Percentiles rank a stretch among this genome's conserved stretches.
Conservation (phyloP, 2,329 filamentous ascomycete genomes). For the Dothiorella sarmentorum region DNA sequence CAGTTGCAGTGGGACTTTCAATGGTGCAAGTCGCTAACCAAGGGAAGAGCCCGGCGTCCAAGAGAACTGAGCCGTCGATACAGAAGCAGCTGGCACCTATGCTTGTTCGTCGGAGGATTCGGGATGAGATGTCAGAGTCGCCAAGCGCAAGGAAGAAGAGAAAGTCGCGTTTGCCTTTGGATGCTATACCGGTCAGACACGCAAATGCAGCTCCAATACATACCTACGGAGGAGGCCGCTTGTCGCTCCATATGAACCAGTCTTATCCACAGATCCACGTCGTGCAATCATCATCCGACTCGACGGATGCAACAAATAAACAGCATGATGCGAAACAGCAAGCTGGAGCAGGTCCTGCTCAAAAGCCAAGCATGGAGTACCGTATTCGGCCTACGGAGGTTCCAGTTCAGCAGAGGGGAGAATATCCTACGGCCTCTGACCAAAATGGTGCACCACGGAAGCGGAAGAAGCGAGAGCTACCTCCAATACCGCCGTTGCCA, state of each 20-base stretch:
- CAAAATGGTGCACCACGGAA: not conserved
- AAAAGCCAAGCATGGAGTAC: not conserved
- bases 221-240: not conserved
- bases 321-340: not conserved
- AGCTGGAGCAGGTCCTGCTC: too few relatives aligned
- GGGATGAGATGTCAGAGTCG: not conserved
- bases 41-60: not conserved
- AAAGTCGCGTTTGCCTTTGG: not conserved
- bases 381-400: not conserved
- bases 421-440: not conserved
- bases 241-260: conserved; percentile 3
- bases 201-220: not conserved
- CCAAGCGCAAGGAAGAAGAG: not conserved
- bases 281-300: not conserved
- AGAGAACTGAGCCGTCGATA: not conserved
- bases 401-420: not conserved
- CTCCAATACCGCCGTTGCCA: not conserved
- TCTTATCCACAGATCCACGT: conserved; percentile 10
- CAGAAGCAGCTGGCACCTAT: not conserved
- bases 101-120: not conserved
- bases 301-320: not conserved
- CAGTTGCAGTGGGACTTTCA: too few relatives aligned
- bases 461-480: not conserved
- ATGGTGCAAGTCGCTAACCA: not conserved
- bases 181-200: not conserved